Percentiles rank a stretch among this genome's conserved stretches.
These are phyloP conservation scores for Amanita pseudoporphyria DNA, from an alignment of 768 basidiomycete species.

Conservation along the genomic window DNA sequence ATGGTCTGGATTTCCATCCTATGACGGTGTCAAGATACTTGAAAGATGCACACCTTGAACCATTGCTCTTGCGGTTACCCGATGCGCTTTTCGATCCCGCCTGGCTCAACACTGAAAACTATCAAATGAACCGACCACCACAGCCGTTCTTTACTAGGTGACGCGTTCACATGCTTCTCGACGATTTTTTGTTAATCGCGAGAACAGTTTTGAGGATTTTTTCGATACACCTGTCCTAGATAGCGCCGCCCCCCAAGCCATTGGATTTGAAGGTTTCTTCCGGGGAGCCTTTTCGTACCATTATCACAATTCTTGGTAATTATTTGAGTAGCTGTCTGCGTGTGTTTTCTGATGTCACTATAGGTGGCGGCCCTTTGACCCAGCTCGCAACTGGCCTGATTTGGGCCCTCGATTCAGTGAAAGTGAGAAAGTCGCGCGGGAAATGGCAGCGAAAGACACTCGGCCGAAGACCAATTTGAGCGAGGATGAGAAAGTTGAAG, in stretches of 20 bases:
- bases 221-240: conserved; percentile 70
- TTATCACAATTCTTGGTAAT: conserved; percentile 89
- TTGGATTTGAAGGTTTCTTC: conserved; percentile 96
- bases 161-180: conserved; percentile 12
- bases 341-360: conserved; percentile 5
- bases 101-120: conserved; percentile 90
- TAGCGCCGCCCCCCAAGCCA: conserved; percentile 75
- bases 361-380: conserved; percentile 97
- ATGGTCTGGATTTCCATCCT: conserved; percentile 93
- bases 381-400: conserved; percentile 91
- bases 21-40: conserved; percentile 90
- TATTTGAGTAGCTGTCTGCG: conserved; percentile 3
- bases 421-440: conserved; percentile 63
- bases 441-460: conserved; percentile 19
- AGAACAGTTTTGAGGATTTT: conserved; percentile 66
- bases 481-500: conserved; percentile 35
- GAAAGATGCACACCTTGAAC: conserved; percentile 81
- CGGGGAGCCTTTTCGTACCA: conserved; percentile 93
- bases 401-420: conserved; percentile 71
- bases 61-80: conserved; percentile 76
- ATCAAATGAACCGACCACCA: conserved; percentile 86
- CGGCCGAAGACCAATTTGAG: conserved; percentile 4
- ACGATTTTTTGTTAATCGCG: conserved; percentile 1
- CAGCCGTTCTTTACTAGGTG: conserved; percentile 91
- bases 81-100: conserved; percentile 97